These are phyloP conservation scores for Tylopilus cervinicoccineus DNA, from an alignment of 768 basidiomycete species.

Conservation along the genomic window DNA sequence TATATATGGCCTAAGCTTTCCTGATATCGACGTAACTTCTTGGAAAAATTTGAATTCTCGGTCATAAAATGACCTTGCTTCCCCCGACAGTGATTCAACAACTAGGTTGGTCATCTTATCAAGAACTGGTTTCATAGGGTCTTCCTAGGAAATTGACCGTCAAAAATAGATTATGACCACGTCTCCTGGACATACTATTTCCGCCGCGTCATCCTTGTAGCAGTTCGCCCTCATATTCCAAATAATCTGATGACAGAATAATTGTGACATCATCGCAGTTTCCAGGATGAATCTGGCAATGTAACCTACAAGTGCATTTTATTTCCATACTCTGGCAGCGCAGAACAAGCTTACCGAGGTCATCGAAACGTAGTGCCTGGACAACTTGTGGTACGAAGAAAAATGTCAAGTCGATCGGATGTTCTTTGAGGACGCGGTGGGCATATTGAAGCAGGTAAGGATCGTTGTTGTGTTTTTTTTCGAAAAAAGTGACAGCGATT, in stretches of 20 bases:
- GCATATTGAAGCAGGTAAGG: constrained; percentile 92
- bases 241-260: constrained; percentile 99
- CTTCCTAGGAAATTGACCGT: constrained; percentile 53
- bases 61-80: constrained; percentile 86
- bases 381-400: constrained; percentile 99
- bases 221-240: constrained; percentile 99
- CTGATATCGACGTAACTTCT: constrained; percentile 96
- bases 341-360: constrained; percentile 54
- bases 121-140: constrained; percentile 94
- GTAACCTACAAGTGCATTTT: constrained; percentile 56
- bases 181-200: constrained; percentile 51
- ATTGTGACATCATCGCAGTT: constrained; percentile 93
- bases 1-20: constrained; percentile 94
- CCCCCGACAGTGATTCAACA: constrained; percentile 81
- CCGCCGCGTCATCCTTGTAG: constrained; percentile 86
- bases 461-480: constrained; percentile 77
- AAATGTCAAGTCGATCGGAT: constrained; percentile 92
- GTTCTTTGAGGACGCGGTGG: constrained; percentile 90
- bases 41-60: constrained; percentile 95
- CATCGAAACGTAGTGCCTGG: constrained; percentile 89
- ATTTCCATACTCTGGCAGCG: not conserved
- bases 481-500: constrained; percentile 79
- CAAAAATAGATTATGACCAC: not conserved
- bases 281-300: constrained; percentile 95
- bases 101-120: constrained; percentile 81